These are phyloP conservation scores for Solanum chilense DNA, from an alignment of 257 asterid species.

Conservation along the genomic window DNA sequence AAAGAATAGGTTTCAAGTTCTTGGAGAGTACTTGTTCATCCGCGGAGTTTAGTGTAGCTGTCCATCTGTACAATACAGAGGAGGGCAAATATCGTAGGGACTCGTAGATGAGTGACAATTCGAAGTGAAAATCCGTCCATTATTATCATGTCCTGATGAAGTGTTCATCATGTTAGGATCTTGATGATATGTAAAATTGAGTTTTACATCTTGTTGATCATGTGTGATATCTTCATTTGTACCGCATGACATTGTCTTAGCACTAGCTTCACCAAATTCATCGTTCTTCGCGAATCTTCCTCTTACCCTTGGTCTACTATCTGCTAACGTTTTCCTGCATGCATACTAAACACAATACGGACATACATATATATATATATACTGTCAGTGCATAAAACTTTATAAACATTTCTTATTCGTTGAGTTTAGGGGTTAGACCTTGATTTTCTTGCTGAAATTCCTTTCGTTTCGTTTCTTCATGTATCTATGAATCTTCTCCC, in stretches of 20 bases:
- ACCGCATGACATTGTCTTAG: conserved; percentile 7
- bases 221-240: conserved; percentile 53
- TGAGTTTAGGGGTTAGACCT: conserved; percentile 13
- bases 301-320: conserved; percentile 83
- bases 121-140: neutral
- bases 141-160: neutral
- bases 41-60: neutral
- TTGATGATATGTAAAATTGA: neutral
- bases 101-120: neutral
- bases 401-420: neutral
- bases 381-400: neutral
- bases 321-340: conserved; percentile 87
- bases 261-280: conserved; percentile 41
- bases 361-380: neutral
- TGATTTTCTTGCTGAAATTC: conserved; percentile 94
- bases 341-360: conserved; percentile 19
- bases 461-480: conserved; percentile 83
- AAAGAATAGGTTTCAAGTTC: neutral
- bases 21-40: neutral
- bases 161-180: neutral
- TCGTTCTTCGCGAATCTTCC: conserved; percentile 87
- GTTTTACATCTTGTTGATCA: conserved; percentile 34
- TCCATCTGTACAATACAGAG: conserved; percentile 3
- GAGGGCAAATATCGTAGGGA: neutral
- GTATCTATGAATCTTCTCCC: conserved; percentile 72